Base-by-base conservation (phyloP, 345 rosid genomes). In the Gossypium arboreum region DNA sequence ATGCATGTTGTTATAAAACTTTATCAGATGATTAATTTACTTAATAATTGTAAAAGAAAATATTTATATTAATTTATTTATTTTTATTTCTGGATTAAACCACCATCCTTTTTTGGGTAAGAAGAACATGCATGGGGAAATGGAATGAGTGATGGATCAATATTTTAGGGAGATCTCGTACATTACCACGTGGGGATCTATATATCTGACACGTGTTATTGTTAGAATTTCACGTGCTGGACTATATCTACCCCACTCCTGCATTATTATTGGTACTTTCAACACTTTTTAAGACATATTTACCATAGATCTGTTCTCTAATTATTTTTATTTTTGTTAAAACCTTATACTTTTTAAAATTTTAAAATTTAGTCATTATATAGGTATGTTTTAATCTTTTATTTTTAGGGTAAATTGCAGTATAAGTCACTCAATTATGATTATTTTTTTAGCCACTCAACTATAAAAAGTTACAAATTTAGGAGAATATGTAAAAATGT, bases 191-290 rank as follows among this genome's bases (percentile, higher is more conserved):
- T 54, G 69, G 61, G 10, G 74, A 0, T 27, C 17, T 56, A 3
- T 55, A 2, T 0, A 22, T 29, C 4, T 24, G 73, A 58, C 79
- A 58, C 79, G 62, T 75, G 24, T 13, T 43, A 20, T 24, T 0
- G 1, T 10, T 27, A 71, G 22, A 41, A 63, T 41, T 70, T 70
- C 78, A 63, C 76, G 50, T 75, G 81, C 47, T 11, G 67, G 18
- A 62, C 67, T 62, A 2, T 15, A 2, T 18, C 4, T 12, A 12
- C 67, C 9, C 20, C 16, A 39, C 12, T 15, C 8, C 4, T 62
- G 44, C 66, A 29, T 29, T 62, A 34, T 27, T 7, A 5, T 27
- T 61, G 18, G 67, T 62, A 15, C 45, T 29, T 29, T 29, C 41
- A 0, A 27, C 6, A 15, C 1, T 61, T 27, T 8, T 61, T 60